phyloP scores from a whole-genome alignment of 805 yeast genomes.

The Gaillardinia entomophila region DNA sequence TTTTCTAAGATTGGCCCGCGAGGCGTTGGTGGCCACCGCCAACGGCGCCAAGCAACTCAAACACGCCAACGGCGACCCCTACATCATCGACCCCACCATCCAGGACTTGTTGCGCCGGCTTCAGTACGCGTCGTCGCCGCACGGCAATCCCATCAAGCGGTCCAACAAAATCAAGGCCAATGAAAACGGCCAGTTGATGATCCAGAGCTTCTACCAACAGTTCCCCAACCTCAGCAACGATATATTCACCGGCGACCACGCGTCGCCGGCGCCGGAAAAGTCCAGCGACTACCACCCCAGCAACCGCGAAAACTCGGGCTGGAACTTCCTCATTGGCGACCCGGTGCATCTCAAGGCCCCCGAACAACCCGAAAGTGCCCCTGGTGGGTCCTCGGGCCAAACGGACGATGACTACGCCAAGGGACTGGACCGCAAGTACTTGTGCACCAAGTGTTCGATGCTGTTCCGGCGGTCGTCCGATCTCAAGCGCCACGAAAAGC shows the following conservation, averaged over 20 bases:
- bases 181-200: constrained; percentile 36
- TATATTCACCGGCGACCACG: constrained; percentile 18
- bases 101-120: constrained; percentile 51
- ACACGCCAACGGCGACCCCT: constrained; percentile 12
- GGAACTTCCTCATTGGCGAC: constrained; percentile 29
- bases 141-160: constrained; percentile 23
- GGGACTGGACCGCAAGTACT: constrained; percentile 33
- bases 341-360: constrained; percentile 8
- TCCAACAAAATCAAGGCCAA: constrained; percentile 28
- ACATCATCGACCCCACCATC: constrained; percentile 57
- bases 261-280: constrained; percentile 1
- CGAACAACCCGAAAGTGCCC: constrained; percentile 2
- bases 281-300: constrained; percentile 6
- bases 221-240: constrained; percentile 42
- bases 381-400: constrained; percentile 1
- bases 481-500: constrained; percentile 69
- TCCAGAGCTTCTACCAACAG: constrained; percentile 33
- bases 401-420: constrained; percentile 2
- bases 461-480: constrained; percentile 65
- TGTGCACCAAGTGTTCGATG: constrained; percentile 56
- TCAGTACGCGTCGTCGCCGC: constrained; percentile 52
- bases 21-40: constrained; percentile 52
- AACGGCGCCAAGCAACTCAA: constrained; percentile 25
- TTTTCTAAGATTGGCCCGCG: constrained; percentile 55
- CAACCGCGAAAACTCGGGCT: constrained; percentile 18